These are phyloP conservation scores for Cercospora berteroae DNA, from an alignment of 2,329 filamentous ascomycete genomes.

Conservation along the genomic window DNA sequence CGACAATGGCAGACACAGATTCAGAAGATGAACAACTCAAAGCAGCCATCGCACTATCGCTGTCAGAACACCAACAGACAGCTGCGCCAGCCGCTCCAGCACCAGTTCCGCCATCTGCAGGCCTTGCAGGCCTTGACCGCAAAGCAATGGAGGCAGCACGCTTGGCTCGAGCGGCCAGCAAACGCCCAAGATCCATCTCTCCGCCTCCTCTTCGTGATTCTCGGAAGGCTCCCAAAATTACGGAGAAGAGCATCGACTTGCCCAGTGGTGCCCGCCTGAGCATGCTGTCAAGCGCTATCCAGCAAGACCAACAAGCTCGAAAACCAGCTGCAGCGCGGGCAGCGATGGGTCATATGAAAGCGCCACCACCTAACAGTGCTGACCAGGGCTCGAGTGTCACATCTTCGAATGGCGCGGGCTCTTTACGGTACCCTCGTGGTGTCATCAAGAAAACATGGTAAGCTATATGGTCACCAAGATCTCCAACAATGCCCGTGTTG, in stretches of 20 bases:
- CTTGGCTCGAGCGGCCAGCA: slow-evolving; percentile 63
- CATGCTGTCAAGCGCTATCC: slow-evolving; percentile 27
- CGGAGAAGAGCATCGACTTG: slow-evolving; percentile 20
- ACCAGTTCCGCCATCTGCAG: slow-evolving; percentile 1
- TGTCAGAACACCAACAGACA: slow-evolving; percentile 14
- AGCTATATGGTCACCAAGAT: neutral
- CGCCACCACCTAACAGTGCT: neutral
- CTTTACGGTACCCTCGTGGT: slow-evolving; percentile 56
- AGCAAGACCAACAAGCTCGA: slow-evolving; percentile 24
- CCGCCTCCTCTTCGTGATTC: slow-evolving; percentile 32
- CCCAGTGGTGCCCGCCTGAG: slow-evolving; percentile 30
- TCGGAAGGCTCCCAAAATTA: slow-evolving; percentile 31
- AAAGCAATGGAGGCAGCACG: slow-evolving; percentile 84
- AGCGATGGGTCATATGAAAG: slow-evolving; percentile 25
- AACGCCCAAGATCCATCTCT: slow-evolving; percentile 55
- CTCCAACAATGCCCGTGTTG: neutral
- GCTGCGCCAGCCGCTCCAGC: neutral
- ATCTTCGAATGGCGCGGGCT: neutral
- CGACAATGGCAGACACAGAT: slow-evolving; percentile 18
- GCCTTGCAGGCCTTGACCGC: slow-evolving; percentile 62
- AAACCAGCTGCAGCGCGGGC: slow-evolving; percentile 27
- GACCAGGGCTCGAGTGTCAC: neutral
- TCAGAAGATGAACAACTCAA: slow-evolving; percentile 61
- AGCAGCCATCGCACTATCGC: slow-evolving; percentile 54
- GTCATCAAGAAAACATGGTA: slow-evolving; percentile 76